phyloP scores from a whole-genome alignment of 2,329 filamentous ascomycete species.

The Colletotrichum lindemuthianum region DNA sequence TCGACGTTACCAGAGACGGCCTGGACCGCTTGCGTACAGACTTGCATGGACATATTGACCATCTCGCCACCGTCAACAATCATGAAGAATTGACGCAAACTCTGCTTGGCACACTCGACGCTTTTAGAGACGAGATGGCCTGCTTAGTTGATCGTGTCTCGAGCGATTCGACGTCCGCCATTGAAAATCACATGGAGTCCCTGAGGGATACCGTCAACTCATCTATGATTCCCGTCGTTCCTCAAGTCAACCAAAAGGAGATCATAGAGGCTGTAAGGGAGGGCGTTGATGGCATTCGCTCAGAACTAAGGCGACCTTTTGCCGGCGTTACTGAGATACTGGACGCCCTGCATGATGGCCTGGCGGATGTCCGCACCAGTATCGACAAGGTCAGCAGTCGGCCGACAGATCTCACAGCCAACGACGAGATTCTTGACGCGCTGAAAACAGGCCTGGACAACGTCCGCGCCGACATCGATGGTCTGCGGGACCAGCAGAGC shows the following conservation, averaged over 20 bases:
- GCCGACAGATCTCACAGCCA: conserved; percentile 82
- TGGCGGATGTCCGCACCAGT: conserved; percentile 79
- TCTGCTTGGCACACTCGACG: conserved; percentile 72
- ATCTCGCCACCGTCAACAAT: conserved; percentile 69
- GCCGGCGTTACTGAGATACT: conserved; percentile 87
- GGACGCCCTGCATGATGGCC: conserved; percentile 88
- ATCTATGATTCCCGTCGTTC: conserved; percentile 69
- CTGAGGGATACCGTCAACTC: conserved; percentile 81
- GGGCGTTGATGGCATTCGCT: conserved; percentile 78
- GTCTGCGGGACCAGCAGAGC: conserved; percentile 68
- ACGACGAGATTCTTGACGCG: conserved; percentile 89
- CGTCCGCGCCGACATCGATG: conserved; percentile 81
- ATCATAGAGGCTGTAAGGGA: conserved; percentile 76
- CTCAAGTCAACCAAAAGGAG: conserved; percentile 67
- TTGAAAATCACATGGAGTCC: conserved; percentile 85
- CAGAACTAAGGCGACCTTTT: conserved; percentile 75
- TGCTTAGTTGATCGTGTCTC: conserved; percentile 64
- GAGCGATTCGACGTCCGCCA: conserved; percentile 70
- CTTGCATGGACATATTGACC: conserved; percentile 84
- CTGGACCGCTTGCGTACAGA: conserved; percentile 82
- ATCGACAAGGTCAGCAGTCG: conserved; percentile 83
- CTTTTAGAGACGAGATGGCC: conserved; percentile 73
- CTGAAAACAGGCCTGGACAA: conserved; percentile 83
- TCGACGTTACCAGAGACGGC: conserved; percentile 89
- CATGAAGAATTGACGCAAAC: conserved; percentile 83